Percentiles rank a stretch among this genome's conserved stretches.
These are phyloP conservation scores for Podosphaera aphanis DNA, from an alignment of 2,329 filamentous ascomycete species.

Conservation along the genomic window DNA sequence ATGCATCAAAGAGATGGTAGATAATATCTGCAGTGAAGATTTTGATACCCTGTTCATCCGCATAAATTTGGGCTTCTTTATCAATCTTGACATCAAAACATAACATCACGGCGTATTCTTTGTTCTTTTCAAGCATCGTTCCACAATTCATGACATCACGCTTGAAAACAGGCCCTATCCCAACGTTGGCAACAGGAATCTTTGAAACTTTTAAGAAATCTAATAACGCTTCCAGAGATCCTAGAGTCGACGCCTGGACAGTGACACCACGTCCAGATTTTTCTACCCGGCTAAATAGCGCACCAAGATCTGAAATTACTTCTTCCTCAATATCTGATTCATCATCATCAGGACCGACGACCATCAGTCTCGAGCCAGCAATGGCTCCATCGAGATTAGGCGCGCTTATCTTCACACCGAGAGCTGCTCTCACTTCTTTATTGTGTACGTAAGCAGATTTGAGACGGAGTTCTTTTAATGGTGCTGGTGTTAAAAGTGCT, in stretches of 20 bases:
- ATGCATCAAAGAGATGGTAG: slow-evolving; percentile 92
- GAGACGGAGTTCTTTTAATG: slow-evolving; percentile 78
- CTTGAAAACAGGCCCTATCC: slow-evolving; percentile 93
- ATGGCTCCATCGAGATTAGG: slow-evolving; percentile 91
- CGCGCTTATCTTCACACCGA: slow-evolving; percentile 96
- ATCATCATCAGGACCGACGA: slow-evolving; percentile 85
- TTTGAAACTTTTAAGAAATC: slow-evolving; percentile 92
- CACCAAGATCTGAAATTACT: slow-evolving; percentile 82
- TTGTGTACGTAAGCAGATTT: slow-evolving; percentile 97
- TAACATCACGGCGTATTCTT: slow-evolving; percentile 95
- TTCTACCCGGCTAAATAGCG: slow-evolving; percentile 73
- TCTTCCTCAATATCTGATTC: slow-evolving; percentile 94
- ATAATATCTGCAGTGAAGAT: slow-evolving; percentile 98
- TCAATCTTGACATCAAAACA: slow-evolving; percentile 99
- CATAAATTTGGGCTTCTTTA: slow-evolving; percentile 78
- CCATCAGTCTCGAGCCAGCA: slow-evolving; percentile 79
- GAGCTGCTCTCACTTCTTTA: slow-evolving; percentile 93
- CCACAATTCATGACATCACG: slow-evolving; percentile 90
- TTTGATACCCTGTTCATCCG: slow-evolving; percentile 85
- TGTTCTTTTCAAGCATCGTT: slow-evolving; percentile 86
- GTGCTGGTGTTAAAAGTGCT: slow-evolving; percentile 77
- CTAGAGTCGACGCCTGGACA: slow-evolving; percentile 90
- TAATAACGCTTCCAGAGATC: slow-evolving; percentile 82
- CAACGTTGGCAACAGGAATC: slow-evolving; percentile 92
- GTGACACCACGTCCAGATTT: slow-evolving; percentile 85